phyloP scores from a whole-genome alignment of 441 rosid genomes.

The Mallotus repandus region DNA sequence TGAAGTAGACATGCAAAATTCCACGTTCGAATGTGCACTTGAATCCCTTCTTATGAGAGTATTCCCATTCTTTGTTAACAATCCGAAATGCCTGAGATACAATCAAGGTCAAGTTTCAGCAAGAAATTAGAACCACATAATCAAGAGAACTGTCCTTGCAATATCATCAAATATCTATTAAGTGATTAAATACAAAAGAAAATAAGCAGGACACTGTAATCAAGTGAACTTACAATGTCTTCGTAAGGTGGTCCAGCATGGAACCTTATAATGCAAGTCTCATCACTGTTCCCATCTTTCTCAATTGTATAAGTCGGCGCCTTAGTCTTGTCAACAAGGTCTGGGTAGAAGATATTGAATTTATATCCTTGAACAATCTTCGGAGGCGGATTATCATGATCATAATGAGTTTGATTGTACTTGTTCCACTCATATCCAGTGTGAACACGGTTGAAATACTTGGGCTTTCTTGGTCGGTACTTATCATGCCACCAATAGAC shows the following conservation, averaged over 20 bases:
- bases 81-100: slow-evolving; percentile 65
- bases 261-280: slow-evolving; percentile 88
- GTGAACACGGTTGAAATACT: slow-evolving; percentile 93
- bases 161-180: neutral
- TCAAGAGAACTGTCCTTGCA: slow-evolving; percentile 39
- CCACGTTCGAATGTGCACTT: slow-evolving; percentile 95
- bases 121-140: neutral
- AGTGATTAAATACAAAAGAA: neutral
- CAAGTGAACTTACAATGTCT: slow-evolving; percentile 64
- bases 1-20: slow-evolving; percentile 80
- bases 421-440: slow-evolving; percentile 98
- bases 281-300: slow-evolving; percentile 73
- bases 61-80: slow-evolving; percentile 97
- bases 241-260: slow-evolving; percentile 94
- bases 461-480: slow-evolving; percentile 90
- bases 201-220: neutral
- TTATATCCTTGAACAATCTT: slow-evolving; percentile 91
- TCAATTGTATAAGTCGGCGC: slow-evolving; percentile 80
- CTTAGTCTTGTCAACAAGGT: slow-evolving; percentile 85
- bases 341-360: slow-evolving; percentile 93
- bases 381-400: slow-evolving; percentile 97
- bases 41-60: slow-evolving; percentile 93
- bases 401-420: slow-evolving; percentile 92
- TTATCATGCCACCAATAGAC: slow-evolving; percentile 99
- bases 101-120: neutral